phyloP scores from a whole-genome alignment of 1,139 yeast genomes.

The Magnusiomyces fungicola region DNA sequence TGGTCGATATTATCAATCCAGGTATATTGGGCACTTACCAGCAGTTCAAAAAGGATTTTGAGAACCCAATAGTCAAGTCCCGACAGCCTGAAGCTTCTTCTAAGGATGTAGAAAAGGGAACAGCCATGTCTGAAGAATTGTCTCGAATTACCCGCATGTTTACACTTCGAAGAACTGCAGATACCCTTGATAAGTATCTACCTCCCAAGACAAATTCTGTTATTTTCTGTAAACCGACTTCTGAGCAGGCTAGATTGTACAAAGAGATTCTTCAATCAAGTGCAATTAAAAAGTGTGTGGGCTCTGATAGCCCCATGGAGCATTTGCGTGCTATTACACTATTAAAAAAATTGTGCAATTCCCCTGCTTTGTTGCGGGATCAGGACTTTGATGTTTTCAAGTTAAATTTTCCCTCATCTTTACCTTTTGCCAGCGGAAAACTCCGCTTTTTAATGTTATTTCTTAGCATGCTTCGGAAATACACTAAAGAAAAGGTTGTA shows the following conservation, averaged over 20 bases:
- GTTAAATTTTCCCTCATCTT: constrained; percentile 11
- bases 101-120: constrained; percentile 52
- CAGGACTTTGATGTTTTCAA: constrained; percentile 14
- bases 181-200: constrained; percentile 54
- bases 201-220: constrained; percentile 77
- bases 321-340: constrained; percentile 66
- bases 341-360: constrained; percentile 76
- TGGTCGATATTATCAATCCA: constrained; percentile 79
- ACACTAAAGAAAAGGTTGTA: constrained; percentile 65
- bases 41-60: constrained; percentile 57
- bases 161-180: constrained; percentile 68
- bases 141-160: constrained; percentile 57
- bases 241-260: constrained; percentile 51
- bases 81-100: constrained; percentile 61
- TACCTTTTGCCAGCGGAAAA: constrained; percentile 29
- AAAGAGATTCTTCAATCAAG: constrained; percentile 42
- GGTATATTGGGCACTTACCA: constrained; percentile 62
- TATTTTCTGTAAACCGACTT: constrained; percentile 70
- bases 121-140: constrained; percentile 52
- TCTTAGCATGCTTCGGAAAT: constrained; percentile 25
- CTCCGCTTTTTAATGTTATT: constrained; percentile 30
- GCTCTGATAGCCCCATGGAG: constrained; percentile 35
- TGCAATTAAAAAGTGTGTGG: constrained; percentile 33
- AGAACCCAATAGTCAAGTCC: constrained; percentile 65
- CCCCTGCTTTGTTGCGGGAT: constrained; percentile 56